Percentiles rank a stretch among this genome's conserved stretches.
phyloP scores from a whole-genome alignment of 306 rosid genomes.

The Albizia julibrissin region DNA sequence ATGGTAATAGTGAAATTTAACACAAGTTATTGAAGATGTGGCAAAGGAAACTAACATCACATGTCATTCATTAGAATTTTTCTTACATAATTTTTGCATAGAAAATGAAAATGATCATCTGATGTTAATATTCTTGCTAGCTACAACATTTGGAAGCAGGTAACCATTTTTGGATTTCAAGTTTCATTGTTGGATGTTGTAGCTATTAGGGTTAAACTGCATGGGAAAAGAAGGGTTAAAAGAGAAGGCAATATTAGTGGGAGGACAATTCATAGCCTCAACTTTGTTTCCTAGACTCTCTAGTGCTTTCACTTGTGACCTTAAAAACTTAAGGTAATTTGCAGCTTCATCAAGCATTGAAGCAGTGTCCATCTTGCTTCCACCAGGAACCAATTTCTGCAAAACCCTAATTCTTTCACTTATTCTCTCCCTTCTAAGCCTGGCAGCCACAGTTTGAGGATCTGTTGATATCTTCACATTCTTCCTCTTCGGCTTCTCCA shows the following conservation, averaged over 20 bases:
- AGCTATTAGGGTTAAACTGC: conserved; percentile 47
- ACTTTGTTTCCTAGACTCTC: conserved; percentile 75
- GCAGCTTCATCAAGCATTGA: conserved; percentile 99
- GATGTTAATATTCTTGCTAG: conserved; percentile 27
- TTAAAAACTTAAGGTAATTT: conserved; percentile 87
- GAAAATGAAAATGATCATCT: conserved; percentile 30
- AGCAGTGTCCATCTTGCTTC: conserved; percentile 98
- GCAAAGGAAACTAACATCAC: conserved; percentile 37
- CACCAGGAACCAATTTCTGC: conserved; percentile 97
- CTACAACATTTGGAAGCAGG: not conserved
- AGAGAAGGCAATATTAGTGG: conserved; percentile 81
- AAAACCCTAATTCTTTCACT: conserved; percentile 89
- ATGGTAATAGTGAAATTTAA: conserved; percentile 14
- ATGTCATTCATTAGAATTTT: conserved; percentile 29
- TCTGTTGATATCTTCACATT: conserved; percentile 86
- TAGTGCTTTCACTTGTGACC: conserved; percentile 80
- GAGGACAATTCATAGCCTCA: conserved; percentile 66
- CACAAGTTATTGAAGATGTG: conserved; percentile 30
- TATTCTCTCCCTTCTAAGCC: conserved; percentile 90
- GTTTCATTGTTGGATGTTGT: not conserved
- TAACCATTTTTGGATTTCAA: not conserved
- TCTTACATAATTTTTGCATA: conserved; percentile 22
- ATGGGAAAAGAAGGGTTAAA: conserved; percentile 91
- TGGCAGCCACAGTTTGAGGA: conserved; percentile 97
- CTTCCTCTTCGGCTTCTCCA: conserved; percentile 88